Evolutionary conservation across 148 eudicot species (phyloP), one percentile per base, ranked within the genome.

Genomic region (Pharnaceum exiguum): DNA sequence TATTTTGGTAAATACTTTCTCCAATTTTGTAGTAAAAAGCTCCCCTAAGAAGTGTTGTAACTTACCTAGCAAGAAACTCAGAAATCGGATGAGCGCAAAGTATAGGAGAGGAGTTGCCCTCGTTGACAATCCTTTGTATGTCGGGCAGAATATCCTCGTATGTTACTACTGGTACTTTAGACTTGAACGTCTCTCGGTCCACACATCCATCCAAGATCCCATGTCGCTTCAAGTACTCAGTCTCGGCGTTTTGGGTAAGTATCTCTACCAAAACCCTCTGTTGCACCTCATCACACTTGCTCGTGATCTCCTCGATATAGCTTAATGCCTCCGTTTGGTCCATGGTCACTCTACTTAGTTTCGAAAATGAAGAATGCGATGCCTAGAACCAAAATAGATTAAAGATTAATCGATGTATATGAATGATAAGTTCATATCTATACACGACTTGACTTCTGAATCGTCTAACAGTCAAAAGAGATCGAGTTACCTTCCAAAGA

Each of bases 11-110:
- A n/a, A n/a, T n/a, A n/a, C n/a, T n/a, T n/a, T n/a, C n/a, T n/a
- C n/a, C n/a, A n/a, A n/a, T n/a, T n/a, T n/a, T n/a, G n/a, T n/a
- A n/a, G n/a, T n/a, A n/a, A n/a, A n/a, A n/a, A n/a, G n/a, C n/a
- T n/a, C n/a, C n/a, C n/a, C n/a, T n/a, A n/a, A n/a, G n/a, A n/a
- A n/a, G n/a, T n/a, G n/a, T n/a, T n/a, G n/a, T n/a, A n/a, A n/a
- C n/a, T 7, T 52, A 83, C 89, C 88, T 82, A 2, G 79, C 70
- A 65, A 80, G 75, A 33, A 79, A 79, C 55, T 79, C 88, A 0
- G 84, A 68, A 26, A 79, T 71, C 42, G 84, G 84, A 10, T 71
- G 63, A 36, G 76, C 57, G 7, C 73, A 73, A 13, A 82, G 50
- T 15, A 82, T 79, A 0, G 79, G 74, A 10, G 88, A 79, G 46